Evolutionary conservation across 2,329 filamentous ascomycete species (phyloP), one percentile per base, ranked within the genome.

Genomic region (Metarhizium sp.): DNA sequence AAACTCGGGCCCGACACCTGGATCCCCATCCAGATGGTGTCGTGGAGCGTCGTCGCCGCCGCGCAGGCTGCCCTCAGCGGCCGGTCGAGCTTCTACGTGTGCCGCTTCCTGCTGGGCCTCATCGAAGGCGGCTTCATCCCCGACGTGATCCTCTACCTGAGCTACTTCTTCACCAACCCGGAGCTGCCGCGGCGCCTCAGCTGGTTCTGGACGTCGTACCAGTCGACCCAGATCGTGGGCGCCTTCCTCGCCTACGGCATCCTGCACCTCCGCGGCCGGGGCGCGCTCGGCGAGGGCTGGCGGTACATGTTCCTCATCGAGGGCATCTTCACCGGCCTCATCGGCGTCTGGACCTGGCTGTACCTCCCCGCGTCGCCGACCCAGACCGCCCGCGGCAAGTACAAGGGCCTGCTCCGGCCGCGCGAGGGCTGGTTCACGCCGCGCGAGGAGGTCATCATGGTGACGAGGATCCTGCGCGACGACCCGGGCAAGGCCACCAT

Each of bases 71-170:
- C 66, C 3, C 60, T 71, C 11, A 18, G 63, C 59, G 18, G 64
- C 57, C 34, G 57, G 62, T 34, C 61, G 1, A 61, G 59, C n/a
- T 71, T 67, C 59, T 71, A 67, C 36, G 62, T 63, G 1, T 68
- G 66, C 2, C 65, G 66, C 2, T 63, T 63, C 0, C 59, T 71
- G 1, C 66, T 81, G 0, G 78, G 76, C 4, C 65, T 82, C 2
- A 70, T 80, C 52, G 75, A 80, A 65, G 80, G 80, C 25, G 81
- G 81, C 0, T 86, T 86, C 59, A 85, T 86, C 51, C 81, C 82
- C 14, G 66, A 68, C 52, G 61, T 66, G 6, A 64, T 69, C 6
- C 58, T 68, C 1, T 69, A 64, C 58, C 62, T 68, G 34, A 67
- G 63, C 25, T 69, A 69, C 57, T 69, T 66, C 50, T 69, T 65